Evolutionary conservation across 164 flowering plant genomes (phyloP).

Genomic region (Vitis rupestris): DNA sequence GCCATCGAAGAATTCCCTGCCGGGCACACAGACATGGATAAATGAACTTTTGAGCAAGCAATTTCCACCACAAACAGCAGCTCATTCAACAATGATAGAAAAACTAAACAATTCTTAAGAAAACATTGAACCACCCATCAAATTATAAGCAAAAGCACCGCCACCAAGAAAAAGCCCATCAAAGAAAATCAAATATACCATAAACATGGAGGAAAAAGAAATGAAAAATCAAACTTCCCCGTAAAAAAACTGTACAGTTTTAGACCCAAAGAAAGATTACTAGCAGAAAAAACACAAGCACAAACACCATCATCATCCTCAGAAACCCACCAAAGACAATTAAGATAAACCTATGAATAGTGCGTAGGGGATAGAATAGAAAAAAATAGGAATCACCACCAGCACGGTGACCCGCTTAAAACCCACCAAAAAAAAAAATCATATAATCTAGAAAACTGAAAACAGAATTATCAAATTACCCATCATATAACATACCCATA

Average conservation of each 20-base stretch:
- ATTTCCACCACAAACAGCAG: background rate
- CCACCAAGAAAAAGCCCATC: constrained; percentile 7
- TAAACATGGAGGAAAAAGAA: background rate
- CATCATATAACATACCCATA: background rate
- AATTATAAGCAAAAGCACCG: background rate
- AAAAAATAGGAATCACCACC: too few relatives aligned
- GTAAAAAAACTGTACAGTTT: background rate
- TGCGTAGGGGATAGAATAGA: background rate
- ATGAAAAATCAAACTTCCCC: background rate
- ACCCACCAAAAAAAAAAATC: too few relatives aligned
- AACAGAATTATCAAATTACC: background rate
- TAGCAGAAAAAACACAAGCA: too few relatives aligned
- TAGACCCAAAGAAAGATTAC: background rate
- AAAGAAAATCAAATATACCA: background rate
- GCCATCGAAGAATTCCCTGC: constrained; percentile 2
- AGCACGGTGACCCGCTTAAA: too few relatives aligned
- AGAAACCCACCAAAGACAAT: too few relatives aligned
- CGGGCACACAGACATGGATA: background rate
- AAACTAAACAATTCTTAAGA: too few relatives aligned
- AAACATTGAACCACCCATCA: too few relatives aligned
- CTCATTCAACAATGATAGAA: too few relatives aligned
- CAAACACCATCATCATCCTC: too few relatives aligned
- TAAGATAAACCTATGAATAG: too few relatives aligned
- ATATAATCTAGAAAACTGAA: too few relatives aligned
- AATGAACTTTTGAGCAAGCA: background rate